A percentile compares a stretch with the other conserved stretches of the same genome.
Conservation (phyloP, 306 rosid genomes). For the Vigna radiata region DNA sequence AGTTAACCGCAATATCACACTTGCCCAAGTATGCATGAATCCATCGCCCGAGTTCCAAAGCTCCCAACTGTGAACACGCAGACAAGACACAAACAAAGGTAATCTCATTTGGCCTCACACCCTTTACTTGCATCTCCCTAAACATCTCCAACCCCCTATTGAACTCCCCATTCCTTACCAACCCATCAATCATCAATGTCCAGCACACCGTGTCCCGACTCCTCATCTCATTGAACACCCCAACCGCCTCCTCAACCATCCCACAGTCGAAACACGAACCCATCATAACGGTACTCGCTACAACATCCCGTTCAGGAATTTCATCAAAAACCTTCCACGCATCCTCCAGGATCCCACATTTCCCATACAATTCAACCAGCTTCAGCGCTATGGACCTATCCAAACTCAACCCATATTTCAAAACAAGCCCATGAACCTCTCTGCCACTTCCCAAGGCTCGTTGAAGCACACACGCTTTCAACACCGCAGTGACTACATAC, state of each 20-base stretch:
- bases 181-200: conserved; percentile 44
- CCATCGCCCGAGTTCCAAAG: conserved; percentile 52
- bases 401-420: conserved; percentile 53
- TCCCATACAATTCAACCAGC: conserved; percentile 52
- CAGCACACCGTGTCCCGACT: conserved; percentile 43
- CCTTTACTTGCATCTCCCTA: conserved; percentile 44
- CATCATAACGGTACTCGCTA: conserved; percentile 49
- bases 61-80: conserved; percentile 57
- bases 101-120: conserved; percentile 47
- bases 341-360: conserved; percentile 42
- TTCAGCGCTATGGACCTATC: conserved; percentile 52
- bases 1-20: conserved; percentile 47
- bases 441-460: conserved; percentile 40
- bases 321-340: conserved; percentile 50
- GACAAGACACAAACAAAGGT: conserved; percentile 47
- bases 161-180: conserved; percentile 48
- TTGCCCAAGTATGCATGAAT: conserved; percentile 42
- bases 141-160: conserved; percentile 46
- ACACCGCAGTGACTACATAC: conserved; percentile 48
- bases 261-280: conserved; percentile 44
- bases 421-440: conserved; percentile 52
- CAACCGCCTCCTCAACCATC: conserved; percentile 47
- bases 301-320: conserved; percentile 57
- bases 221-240: conserved; percentile 36
- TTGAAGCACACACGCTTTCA: conserved; percentile 54